Conservation (phyloP, 176 grass and related monocot species). For the Oryza officinalis region DNA sequence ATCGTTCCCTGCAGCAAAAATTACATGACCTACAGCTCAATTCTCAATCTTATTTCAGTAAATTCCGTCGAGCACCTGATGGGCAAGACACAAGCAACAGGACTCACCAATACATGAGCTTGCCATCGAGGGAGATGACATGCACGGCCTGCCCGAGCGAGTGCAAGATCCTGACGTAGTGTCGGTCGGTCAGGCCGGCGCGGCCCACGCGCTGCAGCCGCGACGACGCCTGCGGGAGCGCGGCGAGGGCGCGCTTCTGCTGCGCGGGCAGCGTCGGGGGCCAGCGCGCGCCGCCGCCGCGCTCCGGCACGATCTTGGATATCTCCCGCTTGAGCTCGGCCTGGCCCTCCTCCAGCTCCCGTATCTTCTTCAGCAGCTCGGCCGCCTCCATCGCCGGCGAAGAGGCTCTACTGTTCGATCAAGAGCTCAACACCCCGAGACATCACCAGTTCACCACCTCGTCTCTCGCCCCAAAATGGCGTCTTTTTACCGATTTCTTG, state of each 20-base stretch:
- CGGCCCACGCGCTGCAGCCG: slow-evolving; percentile 38
- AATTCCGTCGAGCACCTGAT: background rate
- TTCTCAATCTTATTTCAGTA: background rate
- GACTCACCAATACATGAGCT: slow-evolving; percentile 79
- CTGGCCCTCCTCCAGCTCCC: slow-evolving; percentile 67
- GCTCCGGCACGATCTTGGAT: slow-evolving; percentile 48
- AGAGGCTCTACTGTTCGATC: background rate
- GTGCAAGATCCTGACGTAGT: slow-evolving; percentile 68
- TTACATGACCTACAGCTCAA: background rate
- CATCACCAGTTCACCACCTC: too few species aligned
- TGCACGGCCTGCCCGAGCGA: slow-evolving; percentile 88
- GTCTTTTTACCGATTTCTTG: slow-evolving; percentile 7
- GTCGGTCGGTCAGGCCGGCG: slow-evolving; percentile 58
- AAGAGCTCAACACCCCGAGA: background rate
- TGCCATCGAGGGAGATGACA: slow-evolving; percentile 54
- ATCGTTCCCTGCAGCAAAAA: background rate
- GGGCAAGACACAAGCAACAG: background rate
- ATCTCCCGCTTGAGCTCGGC: slow-evolving; percentile 63
- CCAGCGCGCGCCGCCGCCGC: background rate
- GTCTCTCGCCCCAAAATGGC: too few species aligned
- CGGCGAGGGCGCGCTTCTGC: slow-evolving; percentile 34
- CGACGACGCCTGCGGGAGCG: slow-evolving; percentile 21
- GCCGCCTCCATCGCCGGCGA: slow-evolving; percentile 47
- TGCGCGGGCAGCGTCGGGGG: slow-evolving; percentile 22
- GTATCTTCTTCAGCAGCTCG: slow-evolving; percentile 65